Percentiles rank a stretch among this genome's conserved stretches.
phyloP scores from a whole-genome alignment of 1,284 basidiomycete species.

The Ganoderma lucidum region DNA sequence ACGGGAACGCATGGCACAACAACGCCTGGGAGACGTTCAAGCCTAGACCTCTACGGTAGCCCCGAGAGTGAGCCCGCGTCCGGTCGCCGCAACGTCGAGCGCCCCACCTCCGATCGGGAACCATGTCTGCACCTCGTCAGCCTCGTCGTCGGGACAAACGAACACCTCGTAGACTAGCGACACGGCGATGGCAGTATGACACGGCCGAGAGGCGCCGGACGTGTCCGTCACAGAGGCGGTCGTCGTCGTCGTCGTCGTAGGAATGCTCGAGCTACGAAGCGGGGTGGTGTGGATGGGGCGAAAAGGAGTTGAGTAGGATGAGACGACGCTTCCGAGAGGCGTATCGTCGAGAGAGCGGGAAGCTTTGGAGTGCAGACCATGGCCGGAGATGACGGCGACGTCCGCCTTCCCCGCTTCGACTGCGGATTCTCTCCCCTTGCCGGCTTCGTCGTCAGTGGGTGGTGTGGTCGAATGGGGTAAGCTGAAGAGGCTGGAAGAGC shows the following conservation, averaged over 20 bases:
- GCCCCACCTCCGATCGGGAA: not conserved
- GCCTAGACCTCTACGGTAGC: conserved; percentile 1
- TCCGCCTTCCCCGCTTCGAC: conserved; percentile 10
- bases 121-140: not conserved
- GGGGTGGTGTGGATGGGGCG: not conserved
- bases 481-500: not conserved
- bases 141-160: not conserved
- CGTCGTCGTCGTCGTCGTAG: too few species aligned
- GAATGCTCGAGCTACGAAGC: not conserved
- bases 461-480: not conserved
- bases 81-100: not conserved
- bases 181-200: not conserved
- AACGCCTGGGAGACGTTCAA: not conserved
- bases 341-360: not conserved
- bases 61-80: not conserved
- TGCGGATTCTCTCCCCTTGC: not conserved
- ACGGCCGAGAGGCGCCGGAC: not conserved
- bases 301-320: not conserved
- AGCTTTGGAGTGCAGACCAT: not conserved
- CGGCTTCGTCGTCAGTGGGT: not conserved
- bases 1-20: not conserved
- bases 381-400: not conserved
- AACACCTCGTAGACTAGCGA: conserved; percentile 8
- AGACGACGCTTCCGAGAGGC: not conserved
- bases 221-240: not conserved